Base-by-base conservation (phyloP, 2,329 filamentous ascomycete species). In the Cytospora mali region DNA sequence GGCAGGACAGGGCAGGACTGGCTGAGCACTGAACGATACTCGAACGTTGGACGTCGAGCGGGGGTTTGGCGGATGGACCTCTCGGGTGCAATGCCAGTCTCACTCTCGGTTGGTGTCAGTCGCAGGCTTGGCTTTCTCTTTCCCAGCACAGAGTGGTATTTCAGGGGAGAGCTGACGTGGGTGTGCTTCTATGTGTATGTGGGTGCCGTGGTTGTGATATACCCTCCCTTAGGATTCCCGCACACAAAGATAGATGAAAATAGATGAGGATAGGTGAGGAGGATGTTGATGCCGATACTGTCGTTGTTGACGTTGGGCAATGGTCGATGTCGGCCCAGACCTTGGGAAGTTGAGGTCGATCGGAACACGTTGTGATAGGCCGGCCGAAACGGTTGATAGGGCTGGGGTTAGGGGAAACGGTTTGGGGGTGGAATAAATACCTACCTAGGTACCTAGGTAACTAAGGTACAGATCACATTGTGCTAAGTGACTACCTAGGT, bases 361-460 rank as follows among this genome's bases (percentile, higher is more conserved):
- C 33, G 33, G 53, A 46, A 55, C 33, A 28, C 33, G 21, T 33
- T 27, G 18, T n/a, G 53, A 55, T 42, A 55, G 33, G 53, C 53
- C 42, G 53, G 14, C 23, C 9, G 33, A 25, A 14, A 16, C 23
- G 13, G 14, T 25, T 10, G 35, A 6, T 28, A 28, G 49, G 49
- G 23, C 25, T 51, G 49, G 33, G 21, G 23, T 18, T 35, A 46
- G n/a, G 42, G 42, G n/a, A 21, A 46, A 21, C n/a, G 42, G n/a
- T 46, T 23, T n/a, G 21, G 42, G 42, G n/a, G 14, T 42, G 9
- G 18, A 21, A 21, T 23, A n/a, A 5, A 6, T 42, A 42, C 39
- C 39, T 42, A 21, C 7, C 18, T 11, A 21, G 4, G 35, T 39
- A 39, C 33, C 33, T 2, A 18, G n/a, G n/a, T n/a, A n/a, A n/a